Conservation (phyloP, 495 filamentous ascomycete species). For the Lasiosphaeria hispida region DNA sequence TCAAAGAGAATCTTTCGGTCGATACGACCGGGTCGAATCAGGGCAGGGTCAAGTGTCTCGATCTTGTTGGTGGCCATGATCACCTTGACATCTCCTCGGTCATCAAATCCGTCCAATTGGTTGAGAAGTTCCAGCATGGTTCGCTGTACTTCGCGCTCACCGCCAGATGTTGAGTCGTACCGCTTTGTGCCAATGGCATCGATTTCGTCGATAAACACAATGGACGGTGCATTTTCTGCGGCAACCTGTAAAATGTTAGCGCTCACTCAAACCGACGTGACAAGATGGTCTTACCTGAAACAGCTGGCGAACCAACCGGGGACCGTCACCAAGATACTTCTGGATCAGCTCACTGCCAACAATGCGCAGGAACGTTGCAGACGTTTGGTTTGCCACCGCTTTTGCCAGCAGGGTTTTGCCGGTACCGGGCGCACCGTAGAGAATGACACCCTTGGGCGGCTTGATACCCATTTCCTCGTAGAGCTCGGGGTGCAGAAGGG, state of each 20-base stretch:
- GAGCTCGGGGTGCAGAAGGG: constrained; percentile 91
- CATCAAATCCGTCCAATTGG: constrained; percentile 98
- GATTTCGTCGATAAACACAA: constrained; percentile 99
- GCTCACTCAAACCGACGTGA: not conserved
- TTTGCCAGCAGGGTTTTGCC: constrained; percentile 98
- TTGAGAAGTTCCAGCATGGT: constrained; percentile 99
- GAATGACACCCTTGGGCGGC: constrained; percentile 97
- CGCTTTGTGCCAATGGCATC: constrained; percentile 99
- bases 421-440: constrained; percentile 95
- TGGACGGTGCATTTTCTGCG: constrained; percentile 92
- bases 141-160: constrained; percentile 95
- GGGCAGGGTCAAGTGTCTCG: constrained; percentile 90
- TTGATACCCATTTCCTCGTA: constrained; percentile 99
- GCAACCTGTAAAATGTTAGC: constrained; percentile 59
- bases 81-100: constrained; percentile 98
- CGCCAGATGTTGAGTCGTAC: constrained; percentile 95
- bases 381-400: constrained; percentile 97
- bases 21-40: constrained; percentile 97
- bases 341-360: constrained; percentile 98
- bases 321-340: constrained; percentile 97
- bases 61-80: constrained; percentile 99
- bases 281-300: constrained; percentile 63
- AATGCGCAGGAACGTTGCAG: constrained; percentile 96
- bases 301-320: constrained; percentile 89
- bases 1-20: constrained; percentile 99